Base-by-base conservation (phyloP, 1,284 basidiomycete species). In the Cryptococcus maquisensis region DNA sequence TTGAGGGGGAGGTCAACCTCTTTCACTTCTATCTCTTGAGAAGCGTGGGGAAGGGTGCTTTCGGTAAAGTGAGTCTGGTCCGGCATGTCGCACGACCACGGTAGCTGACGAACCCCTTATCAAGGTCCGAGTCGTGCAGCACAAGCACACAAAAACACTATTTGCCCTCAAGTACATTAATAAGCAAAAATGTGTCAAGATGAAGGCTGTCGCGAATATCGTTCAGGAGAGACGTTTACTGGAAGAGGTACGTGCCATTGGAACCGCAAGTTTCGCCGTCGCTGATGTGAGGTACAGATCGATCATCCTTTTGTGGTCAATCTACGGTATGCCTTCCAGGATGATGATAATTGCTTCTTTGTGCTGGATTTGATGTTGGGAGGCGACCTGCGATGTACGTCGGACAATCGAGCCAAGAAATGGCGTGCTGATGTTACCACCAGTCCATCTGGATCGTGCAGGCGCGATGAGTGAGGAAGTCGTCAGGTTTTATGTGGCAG, bases 91-190 rank as follows among this genome's bases (percentile, higher is more conserved):
- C 28, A 10, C 28, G 28, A 32, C 28, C 28, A 32, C 10, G 28
- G 28, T 32, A 32, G 28, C 28, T 32, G 28, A 32, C 10, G 28
- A 32, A 32, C 6, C 28, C 28, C 28, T 32, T 32, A 35, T 44
- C 24, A 66, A 96, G 92, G 92, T 98, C 75, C 87, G 94, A 49
- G 94, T 98, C 49, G 94, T 98, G 7, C 93, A 98, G 77, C 95
- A 98, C 79, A 98, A 98, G 71, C 91, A 97, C 77, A 89, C 90
- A 16, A 88, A 90, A 59, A 88, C 92, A 23, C 81, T 98, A 35
- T 98, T 94, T 69, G 95, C 95, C 9, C 84, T 98, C 74, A 98
- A 98, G 77, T 98, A 98, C 79, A 98, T 98, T 79, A 98, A 98
- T 82, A 98, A 98, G 77, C 75, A 86, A 37, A 95, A 95, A 81